Evolutionary conservation across 495 filamentous ascomycete genomes (phyloP).

Genomic region (Aspergillus olivimuriae): DNA sequence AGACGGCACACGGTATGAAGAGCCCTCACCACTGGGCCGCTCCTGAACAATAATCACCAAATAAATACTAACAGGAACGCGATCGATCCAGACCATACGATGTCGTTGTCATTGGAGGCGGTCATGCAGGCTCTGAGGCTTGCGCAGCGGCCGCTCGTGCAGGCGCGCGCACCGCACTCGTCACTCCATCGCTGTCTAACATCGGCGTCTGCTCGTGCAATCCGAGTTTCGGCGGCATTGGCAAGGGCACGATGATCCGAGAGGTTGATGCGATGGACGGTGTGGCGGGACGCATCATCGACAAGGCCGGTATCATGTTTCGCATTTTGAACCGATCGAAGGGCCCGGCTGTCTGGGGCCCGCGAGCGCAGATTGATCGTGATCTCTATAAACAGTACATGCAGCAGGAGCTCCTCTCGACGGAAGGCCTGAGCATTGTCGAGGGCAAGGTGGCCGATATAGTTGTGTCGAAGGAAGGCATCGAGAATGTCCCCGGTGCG

Average conservation of each 20-base stretch:
- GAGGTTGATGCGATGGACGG: conserved; percentile 96
- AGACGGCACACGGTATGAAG: conserved; percentile 34
- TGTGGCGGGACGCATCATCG: conserved; percentile 79
- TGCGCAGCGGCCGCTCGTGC: conserved; percentile 87
- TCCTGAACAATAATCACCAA: background rate
- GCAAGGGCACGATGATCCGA: conserved; percentile 95
- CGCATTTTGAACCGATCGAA: conserved; percentile 80
- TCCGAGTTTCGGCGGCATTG: conserved; percentile 94
- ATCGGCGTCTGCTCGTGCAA: conserved; percentile 97
- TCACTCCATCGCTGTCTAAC: conserved; percentile 82
- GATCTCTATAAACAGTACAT: conserved; percentile 86
- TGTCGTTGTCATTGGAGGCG: conserved; percentile 92
- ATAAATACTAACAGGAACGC: background rate
- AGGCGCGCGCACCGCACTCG: conserved; percentile 81
- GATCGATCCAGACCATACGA: conserved; percentile 62
- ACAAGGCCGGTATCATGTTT: conserved; percentile 92
- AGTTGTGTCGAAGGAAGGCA: conserved; percentile 50
- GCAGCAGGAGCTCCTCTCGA: conserved; percentile 74
- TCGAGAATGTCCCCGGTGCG: conserved; percentile 40
- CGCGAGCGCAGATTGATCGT: conserved; percentile 92
- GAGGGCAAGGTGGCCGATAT: conserved; percentile 92
- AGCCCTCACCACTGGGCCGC: background rate
- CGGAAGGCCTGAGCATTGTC: conserved; percentile 70
- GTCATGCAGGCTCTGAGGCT: conserved; percentile 92
- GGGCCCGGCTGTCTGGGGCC: conserved; percentile 95